phyloP scores from a whole-genome alignment of 2,329 filamentous ascomycete species.

The Nectriaceae sp. region DNA sequence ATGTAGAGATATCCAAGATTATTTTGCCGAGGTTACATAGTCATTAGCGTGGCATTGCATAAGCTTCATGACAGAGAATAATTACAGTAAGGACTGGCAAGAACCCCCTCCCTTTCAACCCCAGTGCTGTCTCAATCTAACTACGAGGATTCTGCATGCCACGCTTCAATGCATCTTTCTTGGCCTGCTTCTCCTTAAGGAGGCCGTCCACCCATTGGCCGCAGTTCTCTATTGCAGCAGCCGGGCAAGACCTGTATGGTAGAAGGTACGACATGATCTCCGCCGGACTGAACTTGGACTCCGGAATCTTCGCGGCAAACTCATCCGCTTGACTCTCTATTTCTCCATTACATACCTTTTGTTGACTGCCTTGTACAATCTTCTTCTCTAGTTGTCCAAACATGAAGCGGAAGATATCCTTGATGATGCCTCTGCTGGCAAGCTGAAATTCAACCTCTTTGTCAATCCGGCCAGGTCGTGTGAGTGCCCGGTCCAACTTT shows the following conservation, averaged over 20 bases:
- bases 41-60: too few relatives aligned
- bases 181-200: constrained; percentile 11
- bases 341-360: constrained; percentile 1
- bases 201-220: constrained; percentile 8
- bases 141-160: background rate
- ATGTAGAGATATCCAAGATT: constrained; percentile 2
- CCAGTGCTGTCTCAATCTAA: background rate
- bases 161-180: background rate
- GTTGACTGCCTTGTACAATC: constrained; percentile 2
- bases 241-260: too few relatives aligned
- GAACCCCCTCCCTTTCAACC: too few relatives aligned
- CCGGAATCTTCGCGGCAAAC: constrained; percentile 47
- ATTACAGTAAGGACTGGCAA: too few relatives aligned
- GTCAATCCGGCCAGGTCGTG: constrained; percentile 52
- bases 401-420: constrained; percentile 12
- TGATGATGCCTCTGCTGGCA: constrained; percentile 2
- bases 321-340: constrained; percentile 13
- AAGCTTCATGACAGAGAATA: too few relatives aligned
- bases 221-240: constrained; percentile 10
- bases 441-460: constrained; percentile 47
- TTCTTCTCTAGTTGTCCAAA: constrained; percentile 6
- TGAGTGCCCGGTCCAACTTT: constrained; percentile 24
- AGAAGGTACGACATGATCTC: constrained; percentile 41
- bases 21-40: constrained; percentile 1
- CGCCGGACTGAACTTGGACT: constrained; percentile 51